Base-by-base conservation (phyloP, 768 basidiomycete species). In the Boletus insuetus region DNA sequence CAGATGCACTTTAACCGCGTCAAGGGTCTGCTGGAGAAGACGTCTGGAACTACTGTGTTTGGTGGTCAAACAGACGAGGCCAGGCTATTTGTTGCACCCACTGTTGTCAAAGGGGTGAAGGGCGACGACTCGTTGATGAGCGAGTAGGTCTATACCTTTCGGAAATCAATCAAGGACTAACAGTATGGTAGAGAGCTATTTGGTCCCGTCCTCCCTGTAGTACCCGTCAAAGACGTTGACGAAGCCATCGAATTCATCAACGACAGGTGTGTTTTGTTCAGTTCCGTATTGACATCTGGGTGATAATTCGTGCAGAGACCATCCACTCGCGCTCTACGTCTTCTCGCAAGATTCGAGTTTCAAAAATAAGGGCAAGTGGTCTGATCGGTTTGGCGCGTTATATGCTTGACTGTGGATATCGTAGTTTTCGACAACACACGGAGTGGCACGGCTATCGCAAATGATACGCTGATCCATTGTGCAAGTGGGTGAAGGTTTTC, bases 291-390 rank as follows among this genome's bases (percentile, higher is more conserved):
- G 32, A 9, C 31, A 8, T 40, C 5, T 16, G 26, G 19, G 29
- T 44, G 13, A 52, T 53, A 41, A 50, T 40, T n/a, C 24, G 13
- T 45, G 0, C 53, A 89, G 87, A 35, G 86, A 87, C 38, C 80
- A 87, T 54, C 89, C 93, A 6, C 78, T 94, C 17, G 80, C 84
- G 2, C 69, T 94, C 10, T 93, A 94, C 62, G 82, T 90, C 35
- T 94, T 94, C 71, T 79, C 87, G 2, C 73, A 80, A 55, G 80
- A 86, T 58, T 54, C 75, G 2, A 69, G 70, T 19, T 77, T 85
- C 64, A 88, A 89, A 71, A 67, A 75, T 22, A 86, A 85, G 70
- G 82, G 89, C 84, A 50, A 24, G 70, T 54, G 26, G 6, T n/a
- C 11, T 1, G 3, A 43, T 49, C 13, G 10, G 24, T 37, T 13